Base-by-base conservation (phyloP, 78 protist species). In the Goniomonas avonlea region DNA sequence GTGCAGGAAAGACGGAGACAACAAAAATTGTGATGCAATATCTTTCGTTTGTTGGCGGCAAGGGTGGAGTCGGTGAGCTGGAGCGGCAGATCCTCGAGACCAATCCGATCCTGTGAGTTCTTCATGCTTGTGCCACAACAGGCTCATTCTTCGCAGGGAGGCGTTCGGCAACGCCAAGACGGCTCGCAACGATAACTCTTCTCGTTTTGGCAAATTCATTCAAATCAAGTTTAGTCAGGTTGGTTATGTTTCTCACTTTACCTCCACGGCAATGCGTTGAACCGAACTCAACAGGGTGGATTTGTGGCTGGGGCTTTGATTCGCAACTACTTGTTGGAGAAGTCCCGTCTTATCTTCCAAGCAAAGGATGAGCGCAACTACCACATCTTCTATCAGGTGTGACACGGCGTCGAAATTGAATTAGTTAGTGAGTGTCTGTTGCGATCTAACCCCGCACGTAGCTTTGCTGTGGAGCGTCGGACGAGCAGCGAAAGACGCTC, bases 81-180 rank as follows among this genome's bases (percentile, higher is more conserved):
- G 80, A 74, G 21, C 69, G 80, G 78, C 70, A 77, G 50, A 32
- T 92, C 40, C 58, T 89, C 38, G 61, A 85, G 73, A 11, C 88
- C 17, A 91, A 94, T 81, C 95, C 95, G 35, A 18, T 94, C 25
- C 80, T 94, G 35, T n/a, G n/a, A n/a, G n/a, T n/a, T n/a, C n/a
- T n/a, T n/a, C n/a, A n/a, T n/a, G n/a, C n/a, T n/a, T n/a, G n/a
- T n/a, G n/a, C n/a, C n/a, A n/a, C n/a, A n/a, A n/a, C n/a, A n/a
- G n/a, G n/a, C n/a, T n/a, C n/a, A n/a, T n/a, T n/a, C n/a, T n/a
- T n/a, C n/a, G n/a, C n/a, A n/a, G n/a, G n/a, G 98, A 94, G 71
- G 92, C 95, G 23, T 94, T 94, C 55, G 98, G 98, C 34, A 94
- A 94, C 74, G 98, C 98, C 73, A 89, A 86, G 79, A 94, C 96